Evolutionary conservation across 73 alveolate genomes (phyloP), one percentile per base, ranked within the genome.

Genomic region (Effrenium voratum): DNA sequence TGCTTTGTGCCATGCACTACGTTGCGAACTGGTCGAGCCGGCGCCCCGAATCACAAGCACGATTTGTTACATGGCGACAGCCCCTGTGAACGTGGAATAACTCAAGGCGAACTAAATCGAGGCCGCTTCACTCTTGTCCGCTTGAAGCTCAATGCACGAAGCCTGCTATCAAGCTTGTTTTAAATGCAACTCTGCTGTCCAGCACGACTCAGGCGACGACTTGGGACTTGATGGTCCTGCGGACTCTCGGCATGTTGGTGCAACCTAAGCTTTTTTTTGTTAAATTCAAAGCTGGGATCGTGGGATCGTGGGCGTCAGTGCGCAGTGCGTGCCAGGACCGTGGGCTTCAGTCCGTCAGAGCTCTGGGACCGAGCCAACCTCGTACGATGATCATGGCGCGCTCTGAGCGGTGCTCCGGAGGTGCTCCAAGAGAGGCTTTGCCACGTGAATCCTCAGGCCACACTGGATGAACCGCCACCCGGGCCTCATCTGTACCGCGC

Each of bases 71-170:
- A 12, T 15, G 45, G 45, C 47, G 30, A 32, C 49, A 30, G 36
- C 26, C 43, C 38, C 19, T 32, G 24, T 46, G 68, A 30, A 16
- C 68, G 16, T 24, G 8, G 63, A 57, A 6, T 0, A 8, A 2
- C 5, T 63, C 73, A 47, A 87, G 95, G 95, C 36, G 95, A 87
- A 44, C 85, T 87, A 38, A 91, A 91, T 70, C 98, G 98, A 28
- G 98, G 98, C 24, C 98, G 98, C 82, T 91, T 91, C 73, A 91
- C 98, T 26, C 49, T 91, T 1, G 90, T 91, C 59, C 98, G 98
- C 41, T 28, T n/a, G 46, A n/a, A 49, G 49, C 95, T 45, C 40
- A 40, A 22, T 36, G 3, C 44, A 16, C 41, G 47, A 36, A 49
- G 50, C 41, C 30, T 30, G 22, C 6, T 22, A 36, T 32, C 8